These are phyloP conservation scores for Apostasia ramifera DNA, from an alignment of 106 monocot species.

Conservation along the genomic window DNA sequence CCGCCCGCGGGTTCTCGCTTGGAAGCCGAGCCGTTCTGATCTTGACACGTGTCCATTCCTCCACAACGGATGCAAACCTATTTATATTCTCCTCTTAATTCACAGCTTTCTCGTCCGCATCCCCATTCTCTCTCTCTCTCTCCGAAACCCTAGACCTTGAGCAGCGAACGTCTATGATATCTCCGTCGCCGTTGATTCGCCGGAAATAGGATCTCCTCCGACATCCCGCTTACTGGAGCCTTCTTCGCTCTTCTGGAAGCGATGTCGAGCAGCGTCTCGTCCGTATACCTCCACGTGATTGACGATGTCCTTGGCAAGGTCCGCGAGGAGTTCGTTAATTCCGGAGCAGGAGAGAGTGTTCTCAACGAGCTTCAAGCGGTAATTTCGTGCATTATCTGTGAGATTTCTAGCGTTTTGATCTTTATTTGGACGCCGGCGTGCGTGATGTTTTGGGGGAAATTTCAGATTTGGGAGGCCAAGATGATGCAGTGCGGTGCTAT, in stretches of 20 bases:
- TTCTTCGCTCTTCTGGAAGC: neutral
- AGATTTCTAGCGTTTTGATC: slow-evolving; percentile 3
- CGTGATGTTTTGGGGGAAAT: neutral
- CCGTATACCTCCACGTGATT: slow-evolving; percentile 76
- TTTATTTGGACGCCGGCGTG: neutral
- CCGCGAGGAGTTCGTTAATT: slow-evolving; percentile 65
- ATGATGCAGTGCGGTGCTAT: slow-evolving; percentile 86
- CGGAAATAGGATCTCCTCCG: neutral
- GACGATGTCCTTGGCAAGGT: slow-evolving; percentile 92
- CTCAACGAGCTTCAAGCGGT: slow-evolving; percentile 87
- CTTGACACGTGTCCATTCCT: slow-evolving; percentile 33
- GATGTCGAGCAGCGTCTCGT: slow-evolving; percentile 49
- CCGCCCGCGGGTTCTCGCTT: too few relatives aligned
- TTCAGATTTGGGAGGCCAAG: slow-evolving; percentile 92
- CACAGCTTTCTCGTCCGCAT: slow-evolving; percentile 20
- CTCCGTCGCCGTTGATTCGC: neutral
- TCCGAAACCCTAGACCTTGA: slow-evolving; percentile 18
- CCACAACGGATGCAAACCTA: slow-evolving; percentile 71
- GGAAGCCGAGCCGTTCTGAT: neutral
- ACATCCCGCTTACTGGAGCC: neutral
- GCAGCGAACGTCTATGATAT: neutral
- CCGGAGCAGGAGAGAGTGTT: slow-evolving; percentile 59
- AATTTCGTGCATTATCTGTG: slow-evolving; percentile 6
- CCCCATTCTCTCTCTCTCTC: slow-evolving; percentile 13
- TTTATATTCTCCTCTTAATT: slow-evolving; percentile 71